These are phyloP conservation scores for Fusarium haematococcum DNA, from an alignment of 2,329 filamentous ascomycete genomes.

Conservation along the genomic window DNA sequence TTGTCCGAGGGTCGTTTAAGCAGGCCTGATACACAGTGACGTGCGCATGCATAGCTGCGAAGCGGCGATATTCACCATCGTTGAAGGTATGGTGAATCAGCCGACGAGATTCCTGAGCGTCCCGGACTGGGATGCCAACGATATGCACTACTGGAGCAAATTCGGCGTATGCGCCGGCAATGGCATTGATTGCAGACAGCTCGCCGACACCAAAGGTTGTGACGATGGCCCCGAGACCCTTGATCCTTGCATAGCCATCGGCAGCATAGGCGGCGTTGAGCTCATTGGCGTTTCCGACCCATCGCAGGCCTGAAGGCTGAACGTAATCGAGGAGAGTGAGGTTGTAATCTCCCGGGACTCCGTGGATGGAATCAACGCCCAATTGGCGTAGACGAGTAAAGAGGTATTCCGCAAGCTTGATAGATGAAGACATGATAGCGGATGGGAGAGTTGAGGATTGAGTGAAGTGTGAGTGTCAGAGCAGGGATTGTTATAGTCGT, in stretches of 20 bases:
- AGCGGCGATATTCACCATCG: constrained; percentile 65
- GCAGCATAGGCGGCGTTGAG: not conserved
- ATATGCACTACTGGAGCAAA: not conserved
- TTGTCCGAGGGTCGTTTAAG: constrained; percentile 56
- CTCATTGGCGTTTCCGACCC: not conserved
- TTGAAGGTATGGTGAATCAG: constrained; percentile 66
- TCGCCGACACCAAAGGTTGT: not conserved
- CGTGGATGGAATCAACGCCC: constrained; percentile 1
- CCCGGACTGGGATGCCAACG: constrained; percentile 52
- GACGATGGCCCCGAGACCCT: not conserved
- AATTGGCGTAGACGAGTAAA: constrained; percentile 17
- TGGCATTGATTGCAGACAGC: not conserved
- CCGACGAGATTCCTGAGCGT: constrained; percentile 56
- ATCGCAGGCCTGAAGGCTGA: not conserved
- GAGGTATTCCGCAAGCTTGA: constrained; percentile 12
- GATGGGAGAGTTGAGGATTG: not conserved
- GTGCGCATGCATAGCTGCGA: constrained; percentile 60
- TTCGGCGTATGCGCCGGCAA: not conserved
- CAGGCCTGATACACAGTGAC: constrained; percentile 61
- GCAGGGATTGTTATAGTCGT: not conserved
- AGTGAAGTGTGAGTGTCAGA: not conserved
- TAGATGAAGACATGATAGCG: not conserved
- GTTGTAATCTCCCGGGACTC: constrained; percentile 10
- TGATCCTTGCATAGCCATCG: not conserved
- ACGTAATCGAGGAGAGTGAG: constrained; percentile 4